Conservation (phyloP, 2,329 filamentous ascomycete genomes). For the Trichoderma semiorbis region DNA sequence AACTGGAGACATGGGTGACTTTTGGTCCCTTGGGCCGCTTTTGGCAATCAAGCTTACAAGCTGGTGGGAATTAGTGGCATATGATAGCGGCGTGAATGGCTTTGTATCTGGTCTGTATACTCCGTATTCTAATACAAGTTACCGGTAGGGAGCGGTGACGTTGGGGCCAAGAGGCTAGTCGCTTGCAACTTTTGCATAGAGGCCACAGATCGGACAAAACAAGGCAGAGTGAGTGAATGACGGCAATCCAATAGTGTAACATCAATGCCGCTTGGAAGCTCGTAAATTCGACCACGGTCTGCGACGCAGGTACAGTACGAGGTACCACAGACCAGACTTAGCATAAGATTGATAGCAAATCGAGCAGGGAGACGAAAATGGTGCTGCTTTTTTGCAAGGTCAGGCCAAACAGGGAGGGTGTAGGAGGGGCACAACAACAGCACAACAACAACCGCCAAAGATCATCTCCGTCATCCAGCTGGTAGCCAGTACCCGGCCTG, state of each 20-base stretch:
- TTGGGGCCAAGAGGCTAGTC: background rate
- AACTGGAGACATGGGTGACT: background rate
- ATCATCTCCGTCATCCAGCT: background rate
- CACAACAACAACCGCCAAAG: background rate
- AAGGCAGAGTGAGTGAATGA: background rate
- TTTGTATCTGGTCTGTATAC: background rate
- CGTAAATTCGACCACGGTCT: background rate
- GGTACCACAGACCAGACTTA: background rate
- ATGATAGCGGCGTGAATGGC: background rate
- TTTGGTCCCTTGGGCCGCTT: slow-evolving; percentile 3
- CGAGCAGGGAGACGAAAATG: background rate
- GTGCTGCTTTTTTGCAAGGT: background rate
- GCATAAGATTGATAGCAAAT: background rate
- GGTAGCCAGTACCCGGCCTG: background rate
- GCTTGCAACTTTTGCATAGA: background rate
- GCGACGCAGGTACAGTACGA: background rate
- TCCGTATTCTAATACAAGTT: background rate
- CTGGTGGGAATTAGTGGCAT: background rate
- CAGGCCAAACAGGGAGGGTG: background rate
- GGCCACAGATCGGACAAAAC: background rate
- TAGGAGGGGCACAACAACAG: background rate
- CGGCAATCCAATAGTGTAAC: background rate
- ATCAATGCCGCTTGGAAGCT: background rate
- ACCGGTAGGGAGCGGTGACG: background rate
- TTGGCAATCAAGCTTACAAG: slow-evolving; percentile 2